A percentile compares a stretch with the other conserved stretches of the same genome.
These are phyloP conservation scores for Ustilaginoidea virens DNA, from an alignment of 2,329 filamentous ascomycete species.

Conservation along the genomic window DNA sequence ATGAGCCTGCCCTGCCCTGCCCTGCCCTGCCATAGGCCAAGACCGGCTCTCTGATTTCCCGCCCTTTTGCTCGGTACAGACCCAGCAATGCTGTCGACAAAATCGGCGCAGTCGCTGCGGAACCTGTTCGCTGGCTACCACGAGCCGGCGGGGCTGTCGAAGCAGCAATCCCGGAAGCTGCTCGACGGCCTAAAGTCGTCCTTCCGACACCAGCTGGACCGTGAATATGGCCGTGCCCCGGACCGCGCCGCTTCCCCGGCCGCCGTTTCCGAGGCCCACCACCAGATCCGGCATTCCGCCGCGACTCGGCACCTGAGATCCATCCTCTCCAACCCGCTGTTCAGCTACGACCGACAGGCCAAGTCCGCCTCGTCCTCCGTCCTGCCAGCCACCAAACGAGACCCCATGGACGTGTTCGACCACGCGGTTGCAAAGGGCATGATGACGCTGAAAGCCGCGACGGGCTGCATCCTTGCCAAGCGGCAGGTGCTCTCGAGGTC, in stretches of 20 bases:
- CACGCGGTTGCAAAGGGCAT: constrained; percentile 38
- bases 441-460: constrained; percentile 37
- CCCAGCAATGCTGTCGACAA: constrained; percentile 27
- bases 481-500: constrained; percentile 22
- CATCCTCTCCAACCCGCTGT: constrained; percentile 42
- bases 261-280: constrained; percentile 8
- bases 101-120: constrained; percentile 20
- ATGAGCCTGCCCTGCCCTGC: too few relatives aligned
- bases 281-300: constrained; percentile 20
- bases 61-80: too few relatives aligned
- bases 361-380: constrained; percentile 6
- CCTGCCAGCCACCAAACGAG: constrained; percentile 12
- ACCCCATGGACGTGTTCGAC: constrained; percentile 40
- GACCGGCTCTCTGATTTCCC: too few relatives aligned
- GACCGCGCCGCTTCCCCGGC: constrained; percentile 9
- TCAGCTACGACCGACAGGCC: constrained; percentile 20
- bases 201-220: constrained; percentile 42
- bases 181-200: constrained; percentile 40
- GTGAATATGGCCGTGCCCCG: constrained; percentile 33
- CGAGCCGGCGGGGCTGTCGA: constrained; percentile 34
- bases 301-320: constrained; percentile 33
- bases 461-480: constrained; percentile 36
- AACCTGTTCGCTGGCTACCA: constrained; percentile 28
- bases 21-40: too few relatives aligned
- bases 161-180: constrained; percentile 35